Percentiles rank a stretch among this genome's conserved stretches.
Conservation (phyloP, 257 asterid species). For the Scutellaria barbata region DNA sequence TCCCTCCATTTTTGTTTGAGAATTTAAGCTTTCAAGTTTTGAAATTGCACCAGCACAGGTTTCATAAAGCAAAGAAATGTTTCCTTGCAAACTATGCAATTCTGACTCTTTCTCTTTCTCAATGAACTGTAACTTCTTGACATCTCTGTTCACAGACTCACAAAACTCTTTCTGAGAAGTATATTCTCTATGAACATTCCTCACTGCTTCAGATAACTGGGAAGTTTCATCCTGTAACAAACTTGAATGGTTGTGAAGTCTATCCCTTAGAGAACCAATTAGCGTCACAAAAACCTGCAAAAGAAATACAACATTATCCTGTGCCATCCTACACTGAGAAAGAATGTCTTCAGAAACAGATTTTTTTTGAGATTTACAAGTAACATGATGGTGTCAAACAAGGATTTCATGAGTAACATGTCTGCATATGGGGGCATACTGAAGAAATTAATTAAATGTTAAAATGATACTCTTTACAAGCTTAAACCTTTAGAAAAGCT, state of each 20-base stretch:
- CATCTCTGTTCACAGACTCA: conserved; percentile 58
- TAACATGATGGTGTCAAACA: conserved; percentile 14
- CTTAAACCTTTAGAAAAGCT: no score
- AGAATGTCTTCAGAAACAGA: conserved; percentile 28
- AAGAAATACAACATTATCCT: conserved; percentile 36
- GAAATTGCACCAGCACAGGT: conserved; percentile 63
- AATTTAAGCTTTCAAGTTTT: conserved; percentile 58
- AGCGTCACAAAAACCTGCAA: conserved; percentile 63
- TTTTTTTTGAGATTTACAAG: conserved; percentile 15
- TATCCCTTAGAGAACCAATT: conserved; percentile 61
- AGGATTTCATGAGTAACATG: conserved; percentile 2
- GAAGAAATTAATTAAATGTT: no score
- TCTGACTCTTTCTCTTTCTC: conserved; percentile 73
- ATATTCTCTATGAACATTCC: conserved; percentile 52
- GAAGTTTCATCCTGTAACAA: conserved; percentile 63
- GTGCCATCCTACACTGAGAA: conserved; percentile 29
- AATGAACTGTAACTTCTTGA: conserved; percentile 50
- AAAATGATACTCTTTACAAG: no score
- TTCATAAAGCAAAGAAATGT: conserved; percentile 58
- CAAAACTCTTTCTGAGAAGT: conserved; percentile 56
- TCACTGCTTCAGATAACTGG: conserved; percentile 55
- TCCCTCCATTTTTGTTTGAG: conserved; percentile 43
- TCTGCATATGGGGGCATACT: no score
- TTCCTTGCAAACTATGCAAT: conserved; percentile 54
- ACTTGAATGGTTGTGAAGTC: conserved; percentile 58